Conservation (phyloP, 179 eudicot genomes). For the Patellifolia procumbens region DNA sequence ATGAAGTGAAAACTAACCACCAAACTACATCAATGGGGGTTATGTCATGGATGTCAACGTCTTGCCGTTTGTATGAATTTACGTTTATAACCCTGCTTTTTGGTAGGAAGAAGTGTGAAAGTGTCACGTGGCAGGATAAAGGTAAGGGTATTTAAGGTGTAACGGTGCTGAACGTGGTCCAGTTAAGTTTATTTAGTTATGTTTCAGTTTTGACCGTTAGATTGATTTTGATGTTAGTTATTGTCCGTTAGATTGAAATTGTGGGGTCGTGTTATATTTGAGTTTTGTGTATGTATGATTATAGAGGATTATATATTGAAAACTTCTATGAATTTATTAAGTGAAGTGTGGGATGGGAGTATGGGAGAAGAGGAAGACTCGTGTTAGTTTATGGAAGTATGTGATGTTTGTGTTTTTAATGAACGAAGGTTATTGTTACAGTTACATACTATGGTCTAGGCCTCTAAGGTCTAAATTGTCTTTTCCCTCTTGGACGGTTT, state of each 20-base stretch:
- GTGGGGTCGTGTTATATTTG: not conserved
- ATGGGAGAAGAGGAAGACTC: not conserved
- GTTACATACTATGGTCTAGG: constrained; percentile 7
- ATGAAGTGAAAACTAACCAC: constrained; percentile 21
- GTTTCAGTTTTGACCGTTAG: not conserved
- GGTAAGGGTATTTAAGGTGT: constrained; percentile 22
- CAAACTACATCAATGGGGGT: not conserved
- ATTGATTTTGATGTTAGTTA: not conserved
- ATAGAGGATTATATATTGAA: not conserved
- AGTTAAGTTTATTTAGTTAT: not conserved
- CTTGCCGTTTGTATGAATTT: constrained; percentile 11
- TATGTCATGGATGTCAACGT: not conserved
- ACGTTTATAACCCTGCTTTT: constrained; percentile 11
- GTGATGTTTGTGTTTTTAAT: constrained; percentile 23
- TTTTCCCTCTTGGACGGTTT: constrained; percentile 1
- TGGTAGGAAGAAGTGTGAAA: not conserved
- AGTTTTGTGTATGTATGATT: not conserved
- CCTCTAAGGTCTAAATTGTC: constrained; percentile 16
- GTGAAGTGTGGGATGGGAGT: too few relatives aligned
- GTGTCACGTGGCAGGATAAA: constrained; percentile 39
- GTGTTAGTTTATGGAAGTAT: constrained; percentile 34
- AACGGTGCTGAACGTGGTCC: constrained; percentile 3
- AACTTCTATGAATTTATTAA: not conserved
- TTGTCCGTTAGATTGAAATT: not conserved
- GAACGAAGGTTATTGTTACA: constrained; percentile 11